Conservation (phyloP, 1,284 basidiomycete species). For the Sporisorium reilianum region DNA sequence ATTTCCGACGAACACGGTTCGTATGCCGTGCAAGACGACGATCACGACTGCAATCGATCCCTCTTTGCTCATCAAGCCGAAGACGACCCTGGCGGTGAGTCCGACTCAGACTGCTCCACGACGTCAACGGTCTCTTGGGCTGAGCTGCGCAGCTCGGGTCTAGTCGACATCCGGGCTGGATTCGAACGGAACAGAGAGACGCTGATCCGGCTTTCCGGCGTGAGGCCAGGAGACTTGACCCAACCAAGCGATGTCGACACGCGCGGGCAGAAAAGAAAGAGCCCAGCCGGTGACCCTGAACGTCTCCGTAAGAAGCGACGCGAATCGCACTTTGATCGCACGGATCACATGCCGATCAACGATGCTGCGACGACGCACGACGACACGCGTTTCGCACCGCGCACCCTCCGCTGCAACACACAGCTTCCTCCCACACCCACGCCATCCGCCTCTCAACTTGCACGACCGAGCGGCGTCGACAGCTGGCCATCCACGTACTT, state of each 20-base stretch:
- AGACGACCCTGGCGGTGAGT: not conserved
- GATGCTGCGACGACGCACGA: not conserved
- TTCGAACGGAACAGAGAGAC: not conserved
- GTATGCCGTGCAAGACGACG: too few relatives aligned
- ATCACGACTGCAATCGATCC: too few relatives aligned
- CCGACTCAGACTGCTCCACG: not conserved
- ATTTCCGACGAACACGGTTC: too few relatives aligned
- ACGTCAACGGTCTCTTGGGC: not conserved
- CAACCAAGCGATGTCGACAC: not conserved
- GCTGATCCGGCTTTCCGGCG: not conserved
- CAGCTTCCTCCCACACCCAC: not conserved
- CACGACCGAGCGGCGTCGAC: not conserved
- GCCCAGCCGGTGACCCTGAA: not conserved
- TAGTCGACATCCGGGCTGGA: not conserved
- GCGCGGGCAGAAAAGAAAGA: not conserved
- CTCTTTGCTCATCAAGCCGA: too few relatives aligned
- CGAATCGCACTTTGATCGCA: too few relatives aligned
- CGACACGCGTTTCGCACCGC: not conserved
- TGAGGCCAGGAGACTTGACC: not conserved
- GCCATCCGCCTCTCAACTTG: not conserved
- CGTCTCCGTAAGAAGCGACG: not conserved
- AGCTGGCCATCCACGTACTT: not conserved
- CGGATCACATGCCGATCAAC: too few relatives aligned
- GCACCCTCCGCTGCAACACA: not conserved
- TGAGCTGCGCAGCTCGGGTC: not conserved